A percentile compares a stretch with the other conserved stretches of the same genome.
Evolutionary conservation across 768 basidiomycete species (phyloP).

Genomic region (Arthromyces matolae): DNA sequence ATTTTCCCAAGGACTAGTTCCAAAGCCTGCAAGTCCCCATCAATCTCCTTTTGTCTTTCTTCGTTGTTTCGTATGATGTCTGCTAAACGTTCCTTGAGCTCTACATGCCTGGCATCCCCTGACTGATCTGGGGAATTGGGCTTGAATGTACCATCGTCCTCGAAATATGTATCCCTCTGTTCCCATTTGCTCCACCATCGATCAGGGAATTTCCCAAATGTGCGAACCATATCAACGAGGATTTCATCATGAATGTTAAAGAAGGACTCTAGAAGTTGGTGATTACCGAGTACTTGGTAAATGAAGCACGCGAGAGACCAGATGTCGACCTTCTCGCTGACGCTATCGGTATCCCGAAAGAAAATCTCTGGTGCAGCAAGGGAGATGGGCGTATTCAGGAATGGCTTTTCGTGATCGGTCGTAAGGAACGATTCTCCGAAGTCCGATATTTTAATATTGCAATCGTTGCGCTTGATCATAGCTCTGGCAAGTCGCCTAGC

Average conservation of each 20-base stretch:
- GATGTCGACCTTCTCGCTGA: conserved; percentile 2
- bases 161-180: background rate
- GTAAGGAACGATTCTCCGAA: conserved; percentile 10
- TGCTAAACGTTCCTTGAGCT: conserved; percentile 5
- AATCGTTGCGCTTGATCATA: conserved; percentile 1
- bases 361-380: conserved; percentile 6
- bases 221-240: conserved; percentile 3
- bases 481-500: conserved; percentile 1
- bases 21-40: conserved; percentile 1
- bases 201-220: conserved; percentile 4
- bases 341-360: background rate
- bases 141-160: conserved; percentile 1
- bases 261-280: conserved; percentile 1
- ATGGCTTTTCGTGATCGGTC: background rate
- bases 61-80: background rate
- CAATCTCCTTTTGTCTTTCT: background rate
- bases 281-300: conserved; percentile 5
- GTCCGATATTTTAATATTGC: conserved; percentile 7
- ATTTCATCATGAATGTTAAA: conserved; percentile 3
- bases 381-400: conserved; percentile 3
- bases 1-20: conserved; percentile 3
- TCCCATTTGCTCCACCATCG: conserved; percentile 5
- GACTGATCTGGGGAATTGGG: background rate
- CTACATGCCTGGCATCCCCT: conserved; percentile 3
- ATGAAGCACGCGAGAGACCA: conserved; percentile 5